Evolutionary conservation across 78 protist genomes (phyloP), one percentile per base, ranked within the genome.

Genomic region (Tieghemostelium lacteum): DNA sequence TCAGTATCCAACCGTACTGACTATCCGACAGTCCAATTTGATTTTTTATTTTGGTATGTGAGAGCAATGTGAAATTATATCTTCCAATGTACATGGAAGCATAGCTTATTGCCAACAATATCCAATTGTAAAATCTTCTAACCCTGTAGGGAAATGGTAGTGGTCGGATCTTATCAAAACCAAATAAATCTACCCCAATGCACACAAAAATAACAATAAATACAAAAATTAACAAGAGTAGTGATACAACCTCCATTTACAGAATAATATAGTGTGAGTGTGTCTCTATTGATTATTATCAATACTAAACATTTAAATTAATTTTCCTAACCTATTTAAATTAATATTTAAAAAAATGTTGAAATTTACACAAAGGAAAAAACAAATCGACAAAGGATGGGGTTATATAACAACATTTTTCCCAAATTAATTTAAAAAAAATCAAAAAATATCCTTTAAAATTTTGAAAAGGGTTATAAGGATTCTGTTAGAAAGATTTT

Each of bases 31-130:
- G 6, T 4, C 16, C 29, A 6, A 57, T 57, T 16, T 57, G 63
- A 4, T 14, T 4, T 16, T 16, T 57, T 19, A 57, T 57, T 16
- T n/a, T 57, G 4, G 33, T 6, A 4, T 57, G 8, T 4, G 33
- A n/a, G 29, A 57, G 17, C 17, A 57, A 16, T 17, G 17, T 16
- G 16, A 57, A 14, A 57, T 73, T 73, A 34, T 73, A 73, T 73
- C 78, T 73, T 28, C 66, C 78, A 55, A 73, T 73, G 36, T 73
- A 73, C 40, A 73, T 73, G 16, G 66, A 49, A 2, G 54, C 12
- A 36, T 73, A 73, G 19, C 39, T 2, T 7, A 50, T 1, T 6
- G 39, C 62, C 7, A 73, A 55, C 1, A 45, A 10, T 2, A 73
- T 39, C 78, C 78, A 73, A 37, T 73, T 73, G 10, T 36, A 3